Percentiles rank a stretch among this genome's conserved stretches.
These are phyloP conservation scores for Boletus subcaerulescens DNA, from an alignment of 768 basidiomycete species.

Conservation along the genomic window DNA sequence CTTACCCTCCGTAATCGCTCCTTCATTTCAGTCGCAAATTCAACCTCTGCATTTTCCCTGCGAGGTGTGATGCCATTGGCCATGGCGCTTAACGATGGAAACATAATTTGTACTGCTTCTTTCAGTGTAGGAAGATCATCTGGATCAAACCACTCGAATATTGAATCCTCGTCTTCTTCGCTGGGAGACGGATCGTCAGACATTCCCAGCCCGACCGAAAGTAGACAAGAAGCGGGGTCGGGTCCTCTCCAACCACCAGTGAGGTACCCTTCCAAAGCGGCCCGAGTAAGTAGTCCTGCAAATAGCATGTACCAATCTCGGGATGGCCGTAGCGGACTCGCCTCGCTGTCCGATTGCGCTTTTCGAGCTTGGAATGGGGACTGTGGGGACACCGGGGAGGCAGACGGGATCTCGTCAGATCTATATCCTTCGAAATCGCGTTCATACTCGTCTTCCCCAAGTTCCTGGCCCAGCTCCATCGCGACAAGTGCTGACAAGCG, in stretches of 20 bases:
- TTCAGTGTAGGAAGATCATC: slow-evolving; percentile 69
- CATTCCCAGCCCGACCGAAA: slow-evolving; percentile 67
- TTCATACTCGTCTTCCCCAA: slow-evolving; percentile 51
- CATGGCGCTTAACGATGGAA: slow-evolving; percentile 47
- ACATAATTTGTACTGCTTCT: slow-evolving; percentile 67
- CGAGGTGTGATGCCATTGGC: slow-evolving; percentile 26
- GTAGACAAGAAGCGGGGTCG: slow-evolving; percentile 64
- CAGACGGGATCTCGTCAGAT: slow-evolving; percentile 16
- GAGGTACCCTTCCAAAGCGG: slow-evolving; percentile 81
- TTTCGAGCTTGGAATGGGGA: slow-evolving; percentile 14
- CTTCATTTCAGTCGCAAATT: slow-evolving; percentile 74
- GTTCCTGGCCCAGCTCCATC: slow-evolving; percentile 71
- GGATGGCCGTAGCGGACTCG: slow-evolving; percentile 61
- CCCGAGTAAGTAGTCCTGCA: slow-evolving; percentile 74
- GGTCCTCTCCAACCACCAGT: slow-evolving; percentile 77
- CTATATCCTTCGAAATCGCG: slow-evolving; percentile 29
- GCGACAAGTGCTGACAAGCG: slow-evolving; percentile 77
- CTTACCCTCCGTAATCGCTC: slow-evolving; percentile 67
- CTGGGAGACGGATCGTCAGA: slow-evolving; percentile 25
- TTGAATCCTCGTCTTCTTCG: slow-evolving; percentile 35
- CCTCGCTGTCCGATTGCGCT: slow-evolving; percentile 37
- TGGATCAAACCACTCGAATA: slow-evolving; percentile 64
- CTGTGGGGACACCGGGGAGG: slow-evolving; percentile 11
- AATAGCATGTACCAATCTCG: slow-evolving; percentile 81
- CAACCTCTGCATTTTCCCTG: slow-evolving; percentile 58